phyloP scores from a whole-genome alignment of 129 eudicot species.

The Rutidosis leptorrhynchoides region DNA sequence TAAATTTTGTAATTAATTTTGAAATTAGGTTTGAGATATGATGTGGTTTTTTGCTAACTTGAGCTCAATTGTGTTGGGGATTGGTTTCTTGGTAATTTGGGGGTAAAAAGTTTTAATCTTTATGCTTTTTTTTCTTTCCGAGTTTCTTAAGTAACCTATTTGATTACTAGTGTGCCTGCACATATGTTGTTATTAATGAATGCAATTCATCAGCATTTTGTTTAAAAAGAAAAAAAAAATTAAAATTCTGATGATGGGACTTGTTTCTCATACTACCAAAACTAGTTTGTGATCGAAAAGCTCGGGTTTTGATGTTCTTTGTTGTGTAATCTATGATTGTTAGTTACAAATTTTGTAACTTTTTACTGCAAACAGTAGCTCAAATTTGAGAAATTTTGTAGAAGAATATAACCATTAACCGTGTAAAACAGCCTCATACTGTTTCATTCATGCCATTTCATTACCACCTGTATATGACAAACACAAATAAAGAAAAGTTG shows the following conservation, averaged over 20 bases:
- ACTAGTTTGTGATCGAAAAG: slow-evolving; percentile 4
- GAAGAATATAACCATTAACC: neutral
- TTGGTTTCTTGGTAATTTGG: slow-evolving; percentile 27
- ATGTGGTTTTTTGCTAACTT: slow-evolving; percentile 20
- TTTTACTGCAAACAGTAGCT: slow-evolving; percentile 1
- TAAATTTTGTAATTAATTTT: slow-evolving; percentile 3
- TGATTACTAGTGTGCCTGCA: neutral
- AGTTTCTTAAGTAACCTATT: slow-evolving; percentile 6
- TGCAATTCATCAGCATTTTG: slow-evolving; percentile 15
- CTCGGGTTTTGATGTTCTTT: neutral
- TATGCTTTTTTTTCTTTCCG: slow-evolving; percentile 1
- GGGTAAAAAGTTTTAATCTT: neutral
- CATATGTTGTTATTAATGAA: neutral
- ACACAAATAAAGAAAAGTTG: neutral
- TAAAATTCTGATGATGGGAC: slow-evolving; percentile 7
- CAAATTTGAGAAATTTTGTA: neutral
- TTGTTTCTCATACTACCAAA: neutral
- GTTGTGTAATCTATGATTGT: neutral
- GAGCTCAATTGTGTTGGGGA: slow-evolving; percentile 8
- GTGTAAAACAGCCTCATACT: neutral
- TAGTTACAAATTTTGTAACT: neutral
- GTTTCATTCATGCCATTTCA: neutral
- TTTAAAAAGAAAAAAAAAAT: slow-evolving; percentile 6
- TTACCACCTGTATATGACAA: neutral
- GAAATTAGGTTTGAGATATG: slow-evolving; percentile 9